These are phyloP conservation scores for Lichtheimia corymbifera DNA, from an alignment of 371 early-diverging fungal genomes.

Conservation along the genomic window DNA sequence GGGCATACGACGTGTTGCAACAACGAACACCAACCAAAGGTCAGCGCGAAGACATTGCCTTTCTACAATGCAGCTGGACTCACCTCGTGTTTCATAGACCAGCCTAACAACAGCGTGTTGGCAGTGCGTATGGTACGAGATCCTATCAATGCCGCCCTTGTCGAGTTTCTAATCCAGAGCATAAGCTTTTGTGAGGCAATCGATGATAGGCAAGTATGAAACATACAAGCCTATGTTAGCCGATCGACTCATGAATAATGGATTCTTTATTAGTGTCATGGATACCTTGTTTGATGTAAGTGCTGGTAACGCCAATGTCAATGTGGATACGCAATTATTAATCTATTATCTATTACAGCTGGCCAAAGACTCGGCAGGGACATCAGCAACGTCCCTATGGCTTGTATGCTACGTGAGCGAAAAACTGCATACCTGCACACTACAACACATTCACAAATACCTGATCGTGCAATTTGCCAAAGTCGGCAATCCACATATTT, in stretches of 20 bases:
- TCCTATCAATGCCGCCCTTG: conserved; percentile 27
- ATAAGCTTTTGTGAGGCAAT: conserved; percentile 34
- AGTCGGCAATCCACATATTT: conserved; percentile 29
- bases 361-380: conserved; percentile 8
- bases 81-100: neutral
- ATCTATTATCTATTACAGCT: conserved; percentile 4
- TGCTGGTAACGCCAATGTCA: neutral
- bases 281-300: conserved; percentile 16
- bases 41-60: neutral
- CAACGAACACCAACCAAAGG: conserved; percentile 17
- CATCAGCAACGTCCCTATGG: conserved; percentile 27
- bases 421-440: conserved; percentile 23
- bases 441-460: conserved; percentile 29
- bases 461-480: conserved; percentile 22
- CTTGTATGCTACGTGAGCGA: conserved; percentile 28
- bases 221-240: no score
- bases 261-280: conserved; percentile 1
- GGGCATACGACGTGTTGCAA: conserved; percentile 19
- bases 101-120: neutral
- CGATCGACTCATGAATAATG: neutral
- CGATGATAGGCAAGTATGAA: conserved; percentile 17
- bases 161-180: conserved; percentile 31
- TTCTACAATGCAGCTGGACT: neutral
- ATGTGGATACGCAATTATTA: neutral
- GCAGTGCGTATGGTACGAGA: conserved; percentile 19